Evolutionary conservation across 2,329 filamentous ascomycete species (phyloP).

Genomic region (Aspergillus sp.): DNA sequence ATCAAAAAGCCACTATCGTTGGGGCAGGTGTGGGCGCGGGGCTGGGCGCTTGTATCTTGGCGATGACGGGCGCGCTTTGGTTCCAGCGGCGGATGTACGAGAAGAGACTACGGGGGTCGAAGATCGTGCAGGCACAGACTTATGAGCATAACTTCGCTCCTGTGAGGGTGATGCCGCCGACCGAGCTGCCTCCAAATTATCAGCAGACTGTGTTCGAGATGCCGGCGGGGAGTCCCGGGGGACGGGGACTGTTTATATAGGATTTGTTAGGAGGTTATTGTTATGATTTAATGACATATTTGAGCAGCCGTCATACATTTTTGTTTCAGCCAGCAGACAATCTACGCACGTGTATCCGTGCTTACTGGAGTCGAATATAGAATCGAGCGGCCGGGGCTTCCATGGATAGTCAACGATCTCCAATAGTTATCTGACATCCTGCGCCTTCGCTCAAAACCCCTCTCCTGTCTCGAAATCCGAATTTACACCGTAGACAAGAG

Average conservation of each 20-base stretch:
- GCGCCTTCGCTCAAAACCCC: background rate
- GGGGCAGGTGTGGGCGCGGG: constrained; percentile 2
- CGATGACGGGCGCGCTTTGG: background rate
- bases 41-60: constrained; percentile 2
- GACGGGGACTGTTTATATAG: background rate
- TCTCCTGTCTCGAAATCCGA: background rate
- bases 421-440: background rate
- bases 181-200: background rate
- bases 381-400: too few relatives aligned
- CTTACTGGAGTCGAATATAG: too few relatives aligned
- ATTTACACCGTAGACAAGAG: too few relatives aligned
- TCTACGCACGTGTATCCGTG: too few relatives aligned
- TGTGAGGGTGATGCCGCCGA: background rate
- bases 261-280: background rate
- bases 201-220: background rate
- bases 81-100: constrained; percentile 3
- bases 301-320: too few relatives aligned
- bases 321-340: too few relatives aligned
- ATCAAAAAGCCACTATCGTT: background rate
- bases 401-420: too few relatives aligned
- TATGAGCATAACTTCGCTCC: background rate
- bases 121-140: background rate
- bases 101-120: background rate
- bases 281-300: background rate
- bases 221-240: background rate